These are phyloP conservation scores for Recurvomyces mirabilis DNA, from an alignment of 495 filamentous ascomycete species.

Conservation along the genomic window DNA sequence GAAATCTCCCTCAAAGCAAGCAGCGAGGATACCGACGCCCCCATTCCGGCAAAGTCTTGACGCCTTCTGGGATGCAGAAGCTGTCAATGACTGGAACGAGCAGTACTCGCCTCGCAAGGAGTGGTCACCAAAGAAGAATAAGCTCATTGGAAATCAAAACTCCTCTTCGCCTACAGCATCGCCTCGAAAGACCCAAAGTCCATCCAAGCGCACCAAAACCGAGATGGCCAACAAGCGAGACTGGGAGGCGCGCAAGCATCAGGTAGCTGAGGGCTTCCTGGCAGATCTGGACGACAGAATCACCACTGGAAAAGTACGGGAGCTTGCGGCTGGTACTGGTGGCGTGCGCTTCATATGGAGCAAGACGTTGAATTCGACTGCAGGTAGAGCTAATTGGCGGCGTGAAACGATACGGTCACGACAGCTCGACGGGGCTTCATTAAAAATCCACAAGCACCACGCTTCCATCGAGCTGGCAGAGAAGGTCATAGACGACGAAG, in stretches of 20 bases:
- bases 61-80: conserved; percentile 67
- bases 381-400: conserved; percentile 77
- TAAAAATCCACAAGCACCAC: conserved; percentile 41
- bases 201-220: conserved; percentile 27
- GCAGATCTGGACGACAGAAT: conserved; percentile 59
- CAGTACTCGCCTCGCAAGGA: conserved; percentile 57
- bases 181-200: conserved; percentile 33
- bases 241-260: conserved; percentile 57
- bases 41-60: conserved; percentile 59
- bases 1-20: conserved; percentile 44
- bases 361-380: conserved; percentile 75
- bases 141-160: conserved; percentile 2
- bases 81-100: conserved; percentile 74
- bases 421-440: conserved; percentile 20
- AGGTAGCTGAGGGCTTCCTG: conserved; percentile 58
- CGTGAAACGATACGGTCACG: conserved; percentile 41
- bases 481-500: conserved; percentile 63
- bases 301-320: conserved; percentile 47
- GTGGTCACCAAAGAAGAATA: conserved; percentile 26
- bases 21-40: conserved; percentile 38
- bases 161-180: conserved; percentile 19
- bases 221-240: conserved; percentile 41
- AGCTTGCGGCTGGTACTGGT: conserved; percentile 52
- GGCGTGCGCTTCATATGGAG: conserved; percentile 74
- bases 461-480: conserved; percentile 79